Evolutionary conservation across 768 basidiomycete genomes (phyloP).

Genomic region (Lepiota venenata): DNA sequence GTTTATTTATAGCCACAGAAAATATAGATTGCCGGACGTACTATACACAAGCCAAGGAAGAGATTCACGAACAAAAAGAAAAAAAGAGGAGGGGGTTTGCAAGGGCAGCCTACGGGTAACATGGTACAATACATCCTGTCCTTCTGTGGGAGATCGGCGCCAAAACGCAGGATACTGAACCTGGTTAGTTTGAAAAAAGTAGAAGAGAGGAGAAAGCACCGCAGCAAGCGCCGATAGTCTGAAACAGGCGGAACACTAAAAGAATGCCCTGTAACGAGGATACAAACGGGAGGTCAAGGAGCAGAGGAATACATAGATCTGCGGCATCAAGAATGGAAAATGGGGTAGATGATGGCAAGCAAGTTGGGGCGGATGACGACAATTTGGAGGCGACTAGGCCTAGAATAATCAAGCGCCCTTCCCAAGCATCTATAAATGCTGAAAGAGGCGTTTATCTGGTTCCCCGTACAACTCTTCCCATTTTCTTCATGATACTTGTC

Average conservation of each 20-base stretch:
- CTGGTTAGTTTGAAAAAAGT: slow-evolving; percentile 8
- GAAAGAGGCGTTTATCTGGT: slow-evolving; percentile 27
- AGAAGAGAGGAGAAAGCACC: slow-evolving; percentile 13
- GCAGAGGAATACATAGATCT: slow-evolving; percentile 9
- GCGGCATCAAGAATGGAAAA: neutral
- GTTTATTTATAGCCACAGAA: neutral
- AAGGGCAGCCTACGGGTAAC: slow-evolving; percentile 9
- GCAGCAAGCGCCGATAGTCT: slow-evolving; percentile 2
- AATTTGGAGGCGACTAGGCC: slow-evolving; percentile 2
- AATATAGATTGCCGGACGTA: slow-evolving; percentile 7
- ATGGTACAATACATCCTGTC: slow-evolving; percentile 14
- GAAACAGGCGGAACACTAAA: neutral
- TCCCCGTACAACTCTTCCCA: slow-evolving; percentile 68
- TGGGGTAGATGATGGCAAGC: neutral
- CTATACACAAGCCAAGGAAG: slow-evolving; percentile 6
- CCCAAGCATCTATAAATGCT: neutral
- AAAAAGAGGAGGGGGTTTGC: neutral
- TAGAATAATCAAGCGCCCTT: neutral
- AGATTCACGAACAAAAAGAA: neutral
- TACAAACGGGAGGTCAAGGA: neutral
- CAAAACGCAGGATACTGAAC: slow-evolving; percentile 3
- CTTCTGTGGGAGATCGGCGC: neutral
- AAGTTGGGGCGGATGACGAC: too few species aligned
- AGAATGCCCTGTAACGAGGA: neutral
- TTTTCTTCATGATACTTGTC: slow-evolving; percentile 77